Evolutionary conservation across 2,329 filamentous ascomycete species (phyloP).

Genomic region (Aureobasidium leucospermi): DNA sequence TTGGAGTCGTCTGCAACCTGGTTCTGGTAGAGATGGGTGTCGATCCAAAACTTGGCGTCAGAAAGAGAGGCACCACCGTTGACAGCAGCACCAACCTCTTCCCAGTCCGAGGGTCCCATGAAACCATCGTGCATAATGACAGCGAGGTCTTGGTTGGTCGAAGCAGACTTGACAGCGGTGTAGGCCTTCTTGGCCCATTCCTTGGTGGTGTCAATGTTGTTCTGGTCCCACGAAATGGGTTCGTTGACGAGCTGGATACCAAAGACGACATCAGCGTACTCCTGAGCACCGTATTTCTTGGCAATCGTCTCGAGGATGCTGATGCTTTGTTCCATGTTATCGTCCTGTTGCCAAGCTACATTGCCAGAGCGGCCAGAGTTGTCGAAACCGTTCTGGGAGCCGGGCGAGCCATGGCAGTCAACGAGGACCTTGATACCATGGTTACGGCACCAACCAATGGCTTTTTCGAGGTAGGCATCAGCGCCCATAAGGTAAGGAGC

Average conservation of each 20-base stretch:
- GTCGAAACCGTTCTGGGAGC: conserved; percentile 40
- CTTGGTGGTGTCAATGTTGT: conserved; percentile 29
- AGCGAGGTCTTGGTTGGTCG: conserved; percentile 28
- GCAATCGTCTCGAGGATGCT: conserved; percentile 33
- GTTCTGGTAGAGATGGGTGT: conserved; percentile 40
- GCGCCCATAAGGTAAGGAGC: conserved; percentile 41
- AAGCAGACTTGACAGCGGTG: conserved; percentile 24
- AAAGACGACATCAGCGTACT: conserved; percentile 36
- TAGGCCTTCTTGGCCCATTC: conserved; percentile 31
- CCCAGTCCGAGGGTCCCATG: conserved; percentile 26
- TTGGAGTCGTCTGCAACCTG: conserved; percentile 30
- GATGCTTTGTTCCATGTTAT: conserved; percentile 29
- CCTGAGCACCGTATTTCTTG: conserved; percentile 31
- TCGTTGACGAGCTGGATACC: conserved; percentile 40
- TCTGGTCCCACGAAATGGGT: conserved; percentile 31
- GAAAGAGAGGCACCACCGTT: conserved; percentile 22
- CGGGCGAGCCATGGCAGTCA: conserved; percentile 73
- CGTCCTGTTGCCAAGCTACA: conserved; percentile 15
- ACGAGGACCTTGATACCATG: conserved; percentile 42
- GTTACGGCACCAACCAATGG: conserved; percentile 17
- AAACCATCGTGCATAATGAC: conserved; percentile 37
- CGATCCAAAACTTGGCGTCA: conserved; percentile 33
- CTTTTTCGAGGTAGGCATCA: conserved; percentile 38
- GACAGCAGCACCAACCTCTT: conserved; percentile 19
- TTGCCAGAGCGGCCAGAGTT: conserved; percentile 17